Evolutionary conservation across 225 moss, liverwort and hornwort genomes (phyloP), one percentile per base, ranked within the genome.

Genomic region (Physcomitrellopsis africana): DNA sequence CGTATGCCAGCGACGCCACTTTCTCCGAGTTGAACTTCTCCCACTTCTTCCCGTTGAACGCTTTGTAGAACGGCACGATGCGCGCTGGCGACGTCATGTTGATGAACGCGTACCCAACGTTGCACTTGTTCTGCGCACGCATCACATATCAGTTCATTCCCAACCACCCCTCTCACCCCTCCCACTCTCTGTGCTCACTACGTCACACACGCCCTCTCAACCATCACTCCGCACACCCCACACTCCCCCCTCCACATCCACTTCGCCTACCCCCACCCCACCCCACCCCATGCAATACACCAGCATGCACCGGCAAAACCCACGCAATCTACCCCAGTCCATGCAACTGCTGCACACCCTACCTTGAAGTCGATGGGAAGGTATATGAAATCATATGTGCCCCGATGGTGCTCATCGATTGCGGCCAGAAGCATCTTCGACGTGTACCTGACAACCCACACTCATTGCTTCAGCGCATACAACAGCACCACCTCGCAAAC

Each of bases 331-430:
- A 5, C 32, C 32, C 32, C 32, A 37, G 1, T 7, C 32, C 32
- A 37, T 7, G 8, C 32, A 37, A 37, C 32, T 16, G 53, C 49
- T 37, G 42, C 23, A 60, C 9, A 47, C 13, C 7, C 15, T 68
- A 97, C 97, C 97, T 97, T 97, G 76, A 97, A 97, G 69, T 97
- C 97, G 60, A 97, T 97, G 3, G 97, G 97, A 24, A 97, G 89
- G 75, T 97, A 97, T 13, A 97, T 97, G 68, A 97, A 97, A 63
- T 97, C 97, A 16, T 97, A 97, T 9, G 97, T 97, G 57, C 97
- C 97, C 11, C 94, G 94, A 73, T 97, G 96, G 44, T 94, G 85
- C 80, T 97, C 96, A 75, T 97, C 96, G 72, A 97, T 97, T 14
- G 96, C 97, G 54, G 97, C 97, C 61, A 97, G 90, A 1, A 97